Conservation (phyloP, 306 rosid species). For the Alnus glutinosa region DNA sequence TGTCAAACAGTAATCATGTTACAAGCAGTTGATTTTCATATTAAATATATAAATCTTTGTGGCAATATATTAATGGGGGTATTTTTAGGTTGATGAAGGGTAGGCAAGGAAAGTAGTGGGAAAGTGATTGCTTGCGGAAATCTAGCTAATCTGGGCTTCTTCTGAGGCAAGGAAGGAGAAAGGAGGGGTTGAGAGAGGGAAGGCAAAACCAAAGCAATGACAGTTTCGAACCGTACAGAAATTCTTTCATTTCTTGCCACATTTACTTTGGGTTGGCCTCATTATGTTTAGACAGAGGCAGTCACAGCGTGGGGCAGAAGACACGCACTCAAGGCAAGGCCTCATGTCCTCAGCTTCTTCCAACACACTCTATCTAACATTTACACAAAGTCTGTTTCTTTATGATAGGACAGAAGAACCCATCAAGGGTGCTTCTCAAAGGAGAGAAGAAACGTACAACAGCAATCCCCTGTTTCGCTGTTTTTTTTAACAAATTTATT, state of each 20-base stretch:
- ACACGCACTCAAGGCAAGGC: conserved; percentile 14
- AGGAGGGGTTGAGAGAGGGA: conserved; percentile 12
- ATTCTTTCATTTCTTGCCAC: conserved; percentile 31
- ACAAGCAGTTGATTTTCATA: neutral
- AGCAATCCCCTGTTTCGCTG: conserved; percentile 1
- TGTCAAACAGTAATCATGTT: neutral
- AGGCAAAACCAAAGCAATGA: conserved; percentile 7
- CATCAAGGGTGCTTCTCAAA: conserved; percentile 23
- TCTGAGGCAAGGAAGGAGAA: conserved; percentile 33
- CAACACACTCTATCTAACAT: conserved; percentile 7
- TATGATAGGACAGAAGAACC: conserved; percentile 18
- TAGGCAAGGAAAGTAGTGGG: conserved; percentile 39
- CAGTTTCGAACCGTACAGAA: conserved; percentile 34
- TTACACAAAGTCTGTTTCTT: conserved; percentile 23
- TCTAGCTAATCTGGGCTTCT: conserved; percentile 74
- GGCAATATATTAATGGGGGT: neutral
- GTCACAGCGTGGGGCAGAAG: conserved; percentile 22
- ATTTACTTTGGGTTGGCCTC: conserved; percentile 43
- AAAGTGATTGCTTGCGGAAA: conserved; percentile 85
- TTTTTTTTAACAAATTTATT: conserved; percentile 3
- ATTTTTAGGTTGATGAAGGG: conserved; percentile 39
- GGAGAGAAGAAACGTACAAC: conserved; percentile 26
- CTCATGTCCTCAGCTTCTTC: conserved; percentile 13
- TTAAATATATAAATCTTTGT: too few species aligned
- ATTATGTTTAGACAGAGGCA: conserved; percentile 44